A percentile compares a stretch with the other conserved stretches of the same genome.
These are phyloP conservation scores for Phyllostachys edulis DNA, from an alignment of 176 grass and related monocot genomes.

Conservation along the genomic window DNA sequence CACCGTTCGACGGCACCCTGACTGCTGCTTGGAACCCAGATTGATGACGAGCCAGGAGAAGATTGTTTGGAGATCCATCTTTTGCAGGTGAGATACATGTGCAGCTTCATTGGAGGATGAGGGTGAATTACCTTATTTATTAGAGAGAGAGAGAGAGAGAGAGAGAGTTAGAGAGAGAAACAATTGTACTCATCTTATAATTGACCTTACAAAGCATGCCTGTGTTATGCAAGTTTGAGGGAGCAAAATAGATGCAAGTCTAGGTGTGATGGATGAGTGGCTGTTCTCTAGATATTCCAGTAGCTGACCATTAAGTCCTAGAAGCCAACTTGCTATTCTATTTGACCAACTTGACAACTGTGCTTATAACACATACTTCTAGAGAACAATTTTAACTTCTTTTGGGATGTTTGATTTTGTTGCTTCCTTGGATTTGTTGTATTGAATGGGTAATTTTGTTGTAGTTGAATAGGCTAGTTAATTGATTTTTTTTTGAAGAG, in stretches of 20 bases:
- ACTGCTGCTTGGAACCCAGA: neutral
- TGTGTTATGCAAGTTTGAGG: neutral
- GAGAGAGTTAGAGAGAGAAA: too few relatives aligned
- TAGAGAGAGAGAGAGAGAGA: too few relatives aligned
- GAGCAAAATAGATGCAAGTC: neutral
- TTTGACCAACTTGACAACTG: neutral
- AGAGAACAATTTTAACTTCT: neutral
- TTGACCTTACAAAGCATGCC: neutral
- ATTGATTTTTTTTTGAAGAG: neutral
- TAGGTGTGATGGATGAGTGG: neutral
- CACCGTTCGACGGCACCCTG: too few relatives aligned
- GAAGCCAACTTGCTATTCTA: neutral
- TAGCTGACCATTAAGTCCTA: neutral
- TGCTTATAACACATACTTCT: neutral
- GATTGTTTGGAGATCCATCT: too few relatives aligned
- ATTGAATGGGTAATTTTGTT: too few relatives aligned
- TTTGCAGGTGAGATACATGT: neutral
- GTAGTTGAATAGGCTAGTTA: too few relatives aligned
- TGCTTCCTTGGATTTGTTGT: neutral
- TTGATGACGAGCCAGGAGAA: too few relatives aligned
- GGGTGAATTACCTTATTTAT: neutral
- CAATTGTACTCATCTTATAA: neutral
- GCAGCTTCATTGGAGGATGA: neutral
- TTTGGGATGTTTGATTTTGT: neutral
- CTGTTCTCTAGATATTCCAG: neutral